Evolutionary conservation across 192 early-diverging fungal genomes (phyloP).

Genomic region (Linnemannia schmuckeri): DNA sequence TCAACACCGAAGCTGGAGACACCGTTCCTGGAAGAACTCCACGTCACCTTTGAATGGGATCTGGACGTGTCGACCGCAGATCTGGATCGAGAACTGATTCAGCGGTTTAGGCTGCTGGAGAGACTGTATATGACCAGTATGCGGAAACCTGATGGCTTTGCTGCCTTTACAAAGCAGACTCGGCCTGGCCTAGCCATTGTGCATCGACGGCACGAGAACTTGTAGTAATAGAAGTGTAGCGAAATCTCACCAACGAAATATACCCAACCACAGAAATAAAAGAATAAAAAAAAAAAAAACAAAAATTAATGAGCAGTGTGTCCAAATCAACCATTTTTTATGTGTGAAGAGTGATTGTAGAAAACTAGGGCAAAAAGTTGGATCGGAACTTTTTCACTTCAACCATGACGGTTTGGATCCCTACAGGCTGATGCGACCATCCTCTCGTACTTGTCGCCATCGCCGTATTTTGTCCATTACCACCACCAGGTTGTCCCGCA

Average conservation of each 20-base stretch:
- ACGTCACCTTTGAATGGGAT: constrained; percentile 17
- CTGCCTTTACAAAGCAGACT: not conserved
- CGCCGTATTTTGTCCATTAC: constrained; percentile 5
- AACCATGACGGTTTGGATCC: constrained; percentile 93
- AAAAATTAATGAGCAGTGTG: not conserved
- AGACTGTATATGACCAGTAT: constrained; percentile 19
- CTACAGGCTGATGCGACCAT: constrained; percentile 78
- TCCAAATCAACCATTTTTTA: not conserved
- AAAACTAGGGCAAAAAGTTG: constrained; percentile 62
- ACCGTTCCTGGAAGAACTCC: constrained; percentile 33
- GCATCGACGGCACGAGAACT: constrained; percentile 17
- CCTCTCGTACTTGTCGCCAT: constrained; percentile 29
- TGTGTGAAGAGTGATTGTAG: not conserved
- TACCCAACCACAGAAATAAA: not conserved
- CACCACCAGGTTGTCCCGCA: constrained; percentile 16
- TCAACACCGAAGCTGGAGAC: constrained; percentile 13
- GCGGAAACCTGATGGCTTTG: constrained; percentile 11
- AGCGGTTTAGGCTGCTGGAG: constrained; percentile 39
- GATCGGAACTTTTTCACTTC: constrained; percentile 95
- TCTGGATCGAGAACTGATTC: constrained; percentile 29
- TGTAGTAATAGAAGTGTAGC: not conserved
- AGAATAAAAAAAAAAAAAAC: not conserved
- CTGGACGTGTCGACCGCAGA: constrained; percentile 13
- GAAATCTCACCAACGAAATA: not conserved
- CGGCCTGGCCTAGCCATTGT: constrained; percentile 17